Evolutionary conservation across 1,284 basidiomycete species (phyloP).

Genomic region (Ceratobasidium theobromae): DNA sequence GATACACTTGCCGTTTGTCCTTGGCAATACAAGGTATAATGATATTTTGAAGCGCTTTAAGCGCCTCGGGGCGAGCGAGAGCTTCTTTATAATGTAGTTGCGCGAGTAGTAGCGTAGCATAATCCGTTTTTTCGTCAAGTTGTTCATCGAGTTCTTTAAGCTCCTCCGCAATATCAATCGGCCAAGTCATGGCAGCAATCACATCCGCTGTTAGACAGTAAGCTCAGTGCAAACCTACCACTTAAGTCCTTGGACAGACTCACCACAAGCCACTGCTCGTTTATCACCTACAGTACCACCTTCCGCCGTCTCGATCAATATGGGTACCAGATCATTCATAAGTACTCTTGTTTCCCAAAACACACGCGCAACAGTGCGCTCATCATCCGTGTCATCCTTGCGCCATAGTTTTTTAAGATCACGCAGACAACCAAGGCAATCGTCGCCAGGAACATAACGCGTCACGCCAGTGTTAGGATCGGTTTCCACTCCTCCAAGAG

Average conservation of each 20-base stretch:
- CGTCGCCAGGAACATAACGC: constrained; percentile 79
- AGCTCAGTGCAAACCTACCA: neutral
- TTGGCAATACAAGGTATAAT: constrained; percentile 70
- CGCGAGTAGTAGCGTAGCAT: constrained; percentile 74
- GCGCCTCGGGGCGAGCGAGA: constrained; percentile 63
- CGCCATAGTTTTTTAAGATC: constrained; percentile 94
- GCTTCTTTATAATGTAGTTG: constrained; percentile 88
- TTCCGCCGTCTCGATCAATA: constrained; percentile 77
- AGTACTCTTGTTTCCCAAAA: constrained; percentile 83
- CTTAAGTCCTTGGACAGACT: constrained; percentile 36
- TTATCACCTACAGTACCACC: constrained; percentile 78
- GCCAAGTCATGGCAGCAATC: constrained; percentile 95
- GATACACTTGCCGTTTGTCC: constrained; percentile 43
- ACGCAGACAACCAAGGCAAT: constrained; percentile 80
- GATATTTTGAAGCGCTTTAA: constrained; percentile 69
- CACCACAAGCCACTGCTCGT: constrained; percentile 76
- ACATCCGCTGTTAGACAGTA: constrained; percentile 59
- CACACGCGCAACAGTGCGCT: constrained; percentile 88
- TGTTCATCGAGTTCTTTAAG: constrained; percentile 79
- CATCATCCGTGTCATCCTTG: constrained; percentile 92
- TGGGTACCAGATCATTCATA: constrained; percentile 80
- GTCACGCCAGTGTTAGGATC: constrained; percentile 44
- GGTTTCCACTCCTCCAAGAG: constrained; percentile 65
- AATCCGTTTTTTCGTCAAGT: constrained; percentile 75
- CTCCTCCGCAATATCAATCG: constrained; percentile 90